Percentiles rank a stretch among this genome's conserved stretches.
These are phyloP conservation scores for Monilinia laxa DNA, from an alignment of 2,329 filamentous ascomycete species.

Conservation along the genomic window DNA sequence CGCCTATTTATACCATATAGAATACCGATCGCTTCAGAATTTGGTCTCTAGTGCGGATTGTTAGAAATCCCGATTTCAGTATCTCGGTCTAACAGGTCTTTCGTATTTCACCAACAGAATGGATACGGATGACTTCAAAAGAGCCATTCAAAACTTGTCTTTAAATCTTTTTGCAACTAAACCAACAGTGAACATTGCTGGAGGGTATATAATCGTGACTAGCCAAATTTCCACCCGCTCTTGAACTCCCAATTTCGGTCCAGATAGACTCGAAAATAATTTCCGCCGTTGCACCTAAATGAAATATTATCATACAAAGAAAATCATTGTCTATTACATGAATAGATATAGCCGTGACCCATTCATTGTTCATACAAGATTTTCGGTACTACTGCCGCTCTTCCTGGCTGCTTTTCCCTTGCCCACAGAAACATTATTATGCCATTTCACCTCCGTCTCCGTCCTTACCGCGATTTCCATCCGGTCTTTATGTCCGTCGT, in stretches of 20 bases:
- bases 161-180: neutral
- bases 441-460: conserved; percentile 1
- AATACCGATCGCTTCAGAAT: too few species aligned
- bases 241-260: neutral
- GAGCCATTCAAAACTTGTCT: too few species aligned
- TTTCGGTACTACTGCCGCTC: conserved; percentile 7
- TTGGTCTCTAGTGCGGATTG: too few species aligned
- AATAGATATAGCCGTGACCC: neutral
- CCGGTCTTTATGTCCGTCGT: too few species aligned
- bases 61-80: too few species aligned
- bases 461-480: conserved; percentile 2
- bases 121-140: too few species aligned
- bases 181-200: neutral
- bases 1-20: too few species aligned
- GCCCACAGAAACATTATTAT: neutral
- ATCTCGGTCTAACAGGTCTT: too few species aligned
- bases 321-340: neutral
- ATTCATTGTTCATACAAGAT: conserved; percentile 4
- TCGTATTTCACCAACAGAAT: too few species aligned
- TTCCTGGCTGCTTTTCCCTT: neutral
- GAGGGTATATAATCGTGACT: neutral
- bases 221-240: neutral
- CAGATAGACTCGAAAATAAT: neutral
- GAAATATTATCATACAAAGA: neutral
- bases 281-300: neutral